Evolutionary conservation across 257 asterid species (phyloP).

Genomic region (Solanum clarkiae): DNA sequence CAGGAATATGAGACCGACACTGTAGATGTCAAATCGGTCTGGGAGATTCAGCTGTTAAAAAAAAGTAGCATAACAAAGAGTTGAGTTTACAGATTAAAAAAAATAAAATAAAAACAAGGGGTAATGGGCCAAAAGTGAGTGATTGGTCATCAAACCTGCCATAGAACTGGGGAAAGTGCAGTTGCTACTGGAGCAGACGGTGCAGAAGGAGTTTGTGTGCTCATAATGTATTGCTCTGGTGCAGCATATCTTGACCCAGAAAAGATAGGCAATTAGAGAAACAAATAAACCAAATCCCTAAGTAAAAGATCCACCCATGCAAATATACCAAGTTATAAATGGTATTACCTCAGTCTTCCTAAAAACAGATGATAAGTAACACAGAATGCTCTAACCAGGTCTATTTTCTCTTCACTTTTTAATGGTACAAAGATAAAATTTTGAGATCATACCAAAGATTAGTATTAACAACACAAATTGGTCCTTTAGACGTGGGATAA

Average conservation of each 20-base stretch:
- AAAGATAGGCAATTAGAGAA: background rate
- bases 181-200: constrained; percentile 95
- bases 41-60: constrained; percentile 77
- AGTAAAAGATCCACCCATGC: background rate
- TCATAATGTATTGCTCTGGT: constrained; percentile 98
- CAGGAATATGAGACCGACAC: constrained; percentile 69
- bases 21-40: constrained; percentile 87
- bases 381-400: background rate
- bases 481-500: background rate
- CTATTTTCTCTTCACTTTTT: background rate
- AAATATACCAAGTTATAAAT: background rate
- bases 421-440: background rate
- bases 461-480: background rate
- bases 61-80: background rate
- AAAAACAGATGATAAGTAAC: background rate
- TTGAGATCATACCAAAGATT: background rate
- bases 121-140: background rate
- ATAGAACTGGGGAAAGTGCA: constrained; percentile 89
- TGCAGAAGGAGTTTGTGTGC: constrained; percentile 97
- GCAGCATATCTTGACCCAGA: constrained; percentile 61
- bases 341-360: background rate
- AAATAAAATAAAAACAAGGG: background rate
- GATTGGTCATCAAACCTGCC: constrained; percentile 54
- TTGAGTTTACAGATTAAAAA: background rate
- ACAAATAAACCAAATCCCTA: background rate